Evolutionary conservation across 768 basidiomycete genomes (phyloP), one percentile per base, ranked within the genome.

Genomic region (Lyophyllum semitale): DNA sequence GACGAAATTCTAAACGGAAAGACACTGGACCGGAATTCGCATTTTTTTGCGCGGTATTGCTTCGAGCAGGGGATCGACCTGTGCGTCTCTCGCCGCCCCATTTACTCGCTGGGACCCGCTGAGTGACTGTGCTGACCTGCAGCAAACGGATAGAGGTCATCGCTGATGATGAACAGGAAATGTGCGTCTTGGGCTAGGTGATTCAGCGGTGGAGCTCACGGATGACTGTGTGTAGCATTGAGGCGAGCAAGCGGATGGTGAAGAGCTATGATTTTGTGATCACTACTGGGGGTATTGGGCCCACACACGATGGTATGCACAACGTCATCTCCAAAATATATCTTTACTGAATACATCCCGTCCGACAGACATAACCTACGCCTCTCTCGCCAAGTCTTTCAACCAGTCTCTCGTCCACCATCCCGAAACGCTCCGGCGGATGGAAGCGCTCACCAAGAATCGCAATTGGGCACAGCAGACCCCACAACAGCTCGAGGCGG

Each of bases 1-100:
- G 93, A 95, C 70, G 93, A 96, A 65, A 93, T 96, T 32, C 73
- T 98, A 49, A 96, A 96, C 59, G 95, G 94, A 41, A 93, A 94
- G 79, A 93, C 91, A 0, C 81, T 84, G 45, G 92, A 93, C 69
- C 76, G 82, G 13, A 93, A 94, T 72, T 90, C 89, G 1, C 84
- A 94, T 68, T 90, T 84, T 72, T 91, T 96, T 65, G 92, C 93
- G 2, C 85, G 85, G 63, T 93, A 85, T 67, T 91, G 91, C 66
- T 98, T 97, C 66, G 89, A 95, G 65, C 82, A 92, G 49, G 95
- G 90, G 2, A 80, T 93, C 29, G 83, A 92, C 55, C 69, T 95
- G 87, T 92, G 76, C 56, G 73, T 71, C 48, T 43, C 17, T 48
- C 47, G 35, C 25, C 32, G 0, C 46, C 32, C 30, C 40, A 45